Conservation (phyloP, 202 grass and related monocot species). For the Cymbopogon flexuosus region DNA sequence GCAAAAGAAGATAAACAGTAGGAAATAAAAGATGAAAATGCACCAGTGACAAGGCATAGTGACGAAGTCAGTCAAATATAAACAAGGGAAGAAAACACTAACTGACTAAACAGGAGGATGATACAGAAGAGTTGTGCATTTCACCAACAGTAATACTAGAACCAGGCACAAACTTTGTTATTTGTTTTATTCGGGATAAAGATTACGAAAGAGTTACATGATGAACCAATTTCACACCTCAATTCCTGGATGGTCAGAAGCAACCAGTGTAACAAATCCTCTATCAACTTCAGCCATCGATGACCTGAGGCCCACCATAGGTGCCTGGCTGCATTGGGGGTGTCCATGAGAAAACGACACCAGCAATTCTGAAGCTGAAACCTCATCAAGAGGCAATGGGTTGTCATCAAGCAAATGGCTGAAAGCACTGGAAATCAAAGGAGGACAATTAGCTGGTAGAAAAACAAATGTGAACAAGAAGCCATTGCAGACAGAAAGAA, state of each 20-base stretch:
- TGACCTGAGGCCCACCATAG: constrained; percentile 27
- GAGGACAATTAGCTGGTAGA: neutral
- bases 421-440: constrained; percentile 52
- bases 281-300: constrained; percentile 57
- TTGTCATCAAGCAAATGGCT: constrained; percentile 73
- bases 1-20: constrained; percentile 47
- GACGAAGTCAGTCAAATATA: neutral
- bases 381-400: constrained; percentile 53
- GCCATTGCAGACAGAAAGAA: neutral
- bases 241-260: constrained; percentile 63
- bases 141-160: neutral
- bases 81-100: neutral
- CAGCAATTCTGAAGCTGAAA: constrained; percentile 60
- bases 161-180: neutral
- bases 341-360: constrained; percentile 42
- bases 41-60: neutral
- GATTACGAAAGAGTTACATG: neutral
- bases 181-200: neutral
- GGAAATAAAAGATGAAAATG: neutral
- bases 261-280: constrained; percentile 60
- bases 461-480: neutral
- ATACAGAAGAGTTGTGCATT: neutral
- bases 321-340: constrained; percentile 33
- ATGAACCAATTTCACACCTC: constrained; percentile 46
- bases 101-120: neutral